These are phyloP conservation scores for Eucalyptus regnans DNA, from an alignment of 345 rosid genomes.

Conservation along the genomic window DNA sequence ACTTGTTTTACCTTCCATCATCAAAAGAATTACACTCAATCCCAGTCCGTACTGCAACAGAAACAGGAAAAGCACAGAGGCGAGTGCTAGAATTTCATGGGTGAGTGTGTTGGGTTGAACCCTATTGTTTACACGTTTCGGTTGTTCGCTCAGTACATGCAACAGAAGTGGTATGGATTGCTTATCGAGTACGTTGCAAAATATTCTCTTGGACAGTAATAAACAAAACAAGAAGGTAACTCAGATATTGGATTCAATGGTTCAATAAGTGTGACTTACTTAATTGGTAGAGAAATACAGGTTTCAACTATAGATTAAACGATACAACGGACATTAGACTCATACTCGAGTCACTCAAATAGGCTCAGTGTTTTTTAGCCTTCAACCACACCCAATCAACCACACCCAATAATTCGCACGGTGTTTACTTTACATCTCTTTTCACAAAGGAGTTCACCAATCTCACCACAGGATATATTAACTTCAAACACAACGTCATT, in stretches of 20 bases:
- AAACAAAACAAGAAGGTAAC: not conserved
- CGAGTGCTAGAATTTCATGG: not conserved
- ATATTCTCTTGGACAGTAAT: not conserved
- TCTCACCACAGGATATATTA: not conserved
- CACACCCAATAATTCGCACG: accelerated
- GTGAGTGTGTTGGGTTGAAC: not conserved
- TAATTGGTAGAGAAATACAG: too few relatives aligned
- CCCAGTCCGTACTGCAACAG: not conserved
- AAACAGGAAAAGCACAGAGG: not conserved
- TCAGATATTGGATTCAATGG: not conserved
- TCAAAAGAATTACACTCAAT: not conserved
- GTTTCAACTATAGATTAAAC: not conserved
- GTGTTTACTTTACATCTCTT: not conserved
- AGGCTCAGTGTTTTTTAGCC: not conserved
- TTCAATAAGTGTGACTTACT: not conserved
- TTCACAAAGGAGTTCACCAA: not conserved
- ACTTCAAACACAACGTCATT: accelerated
- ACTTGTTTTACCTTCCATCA: not conserved
- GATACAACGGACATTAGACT: not conserved
- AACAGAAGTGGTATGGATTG: not conserved
- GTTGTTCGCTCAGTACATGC: not conserved
- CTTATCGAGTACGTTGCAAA: not conserved
- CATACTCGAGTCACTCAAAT: not conserved
- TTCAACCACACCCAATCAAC: too few relatives aligned
- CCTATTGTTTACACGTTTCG: not conserved